These are phyloP conservation scores for Gracilaria domingensis DNA, from an alignment of 23 red algal species.

Conservation along the genomic window DNA sequence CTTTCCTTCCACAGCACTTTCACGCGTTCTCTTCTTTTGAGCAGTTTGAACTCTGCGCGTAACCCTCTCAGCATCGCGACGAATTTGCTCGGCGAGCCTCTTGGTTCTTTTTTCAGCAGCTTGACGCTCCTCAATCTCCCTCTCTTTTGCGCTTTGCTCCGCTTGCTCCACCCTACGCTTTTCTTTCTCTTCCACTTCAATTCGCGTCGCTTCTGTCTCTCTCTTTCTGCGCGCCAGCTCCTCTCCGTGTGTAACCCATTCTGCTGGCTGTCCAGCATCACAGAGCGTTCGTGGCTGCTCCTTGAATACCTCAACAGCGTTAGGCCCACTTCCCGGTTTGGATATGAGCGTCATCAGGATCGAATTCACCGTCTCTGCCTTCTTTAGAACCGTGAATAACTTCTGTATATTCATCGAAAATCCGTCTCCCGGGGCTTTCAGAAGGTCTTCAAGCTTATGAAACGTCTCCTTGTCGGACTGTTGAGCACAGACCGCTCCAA, in stretches of 20 bases:
- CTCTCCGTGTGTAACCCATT: slow-evolving; percentile 40
- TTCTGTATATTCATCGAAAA: neutral
- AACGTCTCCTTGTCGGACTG: neutral
- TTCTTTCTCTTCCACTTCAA: neutral
- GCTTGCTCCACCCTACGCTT: neutral
- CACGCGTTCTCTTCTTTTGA: too few species aligned
- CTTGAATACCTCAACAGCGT: neutral
- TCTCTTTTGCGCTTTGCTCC: neutral
- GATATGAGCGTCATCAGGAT: neutral
- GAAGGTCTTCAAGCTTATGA: neutral
- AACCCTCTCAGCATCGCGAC: neutral
- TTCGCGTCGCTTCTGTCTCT: neutral
- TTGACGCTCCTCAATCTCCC: neutral
- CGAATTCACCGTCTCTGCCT: neutral
- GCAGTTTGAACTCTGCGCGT: neutral
- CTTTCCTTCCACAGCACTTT: neutral
- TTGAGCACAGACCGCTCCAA: neutral
- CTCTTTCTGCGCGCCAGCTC: neutral
- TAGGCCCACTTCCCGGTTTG: neutral
- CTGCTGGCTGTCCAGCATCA: neutral
- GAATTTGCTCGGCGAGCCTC: neutral
- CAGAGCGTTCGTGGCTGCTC: neutral
- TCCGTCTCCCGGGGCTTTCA: neutral
- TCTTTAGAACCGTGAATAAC: neutral
- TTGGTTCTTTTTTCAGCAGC: neutral